Base-by-base conservation (phyloP, 2,329 filamentous ascomycete species). In the Oidium heveae region DNA sequence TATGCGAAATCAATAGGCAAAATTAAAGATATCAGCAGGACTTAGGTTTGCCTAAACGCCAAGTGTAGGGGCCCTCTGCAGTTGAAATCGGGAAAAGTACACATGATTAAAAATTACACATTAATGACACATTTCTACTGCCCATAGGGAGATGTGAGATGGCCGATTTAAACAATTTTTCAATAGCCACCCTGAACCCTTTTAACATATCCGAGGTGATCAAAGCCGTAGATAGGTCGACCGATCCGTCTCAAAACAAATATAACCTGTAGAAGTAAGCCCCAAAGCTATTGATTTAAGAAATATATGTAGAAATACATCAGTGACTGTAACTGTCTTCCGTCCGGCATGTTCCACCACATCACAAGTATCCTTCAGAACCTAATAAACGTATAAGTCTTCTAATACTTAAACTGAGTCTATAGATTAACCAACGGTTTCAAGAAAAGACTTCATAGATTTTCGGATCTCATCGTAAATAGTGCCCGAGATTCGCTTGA, bases 401-500 rank as follows among this genome's bases (percentile, higher is more conserved):
- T n/a, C n/a, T n/a, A n/a, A 53, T 46, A 28, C 43, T 53, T 49
- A n/a, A 55, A 37, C 34, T 39, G 13, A n/a, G 15, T n/a, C 20
- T 39, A 22, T n/a, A 4, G 18, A 12, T 13, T 39, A 49, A 53
- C 50, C 22, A 68, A 80, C 77, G 32, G 59, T 58, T 5, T 67
- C 59, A 0, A 88, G 66, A 0, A 72, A 68, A 0, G 60, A 57
- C 22, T 71, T 75, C 1, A 88, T 54, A 0, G 70, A 75, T 0
- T 4, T 18, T 0, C 84, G 70, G 0, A 72, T 65, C 0, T 84
- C 79, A 0, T 78, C 70, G 61, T 88, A 88, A 2, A 87, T 80
- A 0, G 49, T 59, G 0, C 63, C 73, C 0, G 79, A 80, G 9
- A 88, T 86, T 0, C 84, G 71, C 63, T 87, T 87, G 0, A 89